Evolutionary conservation across 148 eudicot species (phyloP).

Genomic region (Talinum fruticosum): DNA sequence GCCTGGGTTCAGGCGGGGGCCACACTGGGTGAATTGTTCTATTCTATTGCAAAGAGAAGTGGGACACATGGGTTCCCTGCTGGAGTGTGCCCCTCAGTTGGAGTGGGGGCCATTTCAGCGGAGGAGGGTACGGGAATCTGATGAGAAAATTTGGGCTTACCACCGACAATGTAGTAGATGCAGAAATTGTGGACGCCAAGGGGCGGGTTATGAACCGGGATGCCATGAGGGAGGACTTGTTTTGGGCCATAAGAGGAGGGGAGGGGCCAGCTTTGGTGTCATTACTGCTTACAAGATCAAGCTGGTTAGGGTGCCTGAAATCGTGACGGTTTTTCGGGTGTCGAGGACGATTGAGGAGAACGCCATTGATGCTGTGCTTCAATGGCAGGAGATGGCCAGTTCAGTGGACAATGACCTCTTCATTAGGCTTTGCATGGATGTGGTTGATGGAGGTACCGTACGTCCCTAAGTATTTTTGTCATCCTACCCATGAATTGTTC

Average conservation of each 20-base stretch:
- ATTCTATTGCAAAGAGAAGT: neutral
- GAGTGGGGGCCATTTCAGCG: conserved; percentile 9
- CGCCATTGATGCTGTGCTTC: neutral
- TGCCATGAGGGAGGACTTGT: conserved; percentile 10
- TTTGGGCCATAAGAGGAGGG: conserved; percentile 9
- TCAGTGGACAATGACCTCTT: conserved; percentile 1
- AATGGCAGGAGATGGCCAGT: conserved; percentile 3
- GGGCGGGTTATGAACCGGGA: neutral
- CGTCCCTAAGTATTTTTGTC: too few relatives aligned
- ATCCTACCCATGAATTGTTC: too few relatives aligned
- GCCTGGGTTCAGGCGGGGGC: conserved; percentile 5
- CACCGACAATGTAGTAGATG: neutral
- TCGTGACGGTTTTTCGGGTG: neutral
- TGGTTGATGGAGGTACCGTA: neutral
- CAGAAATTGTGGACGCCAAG: conserved; percentile 1
- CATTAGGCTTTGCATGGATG: neutral
- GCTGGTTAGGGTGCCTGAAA: neutral
- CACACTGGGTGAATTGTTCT: conserved; percentile 1
- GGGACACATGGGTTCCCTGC: neutral
- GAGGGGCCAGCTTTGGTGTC: conserved; percentile 5
- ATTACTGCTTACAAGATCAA: conserved; percentile 3
- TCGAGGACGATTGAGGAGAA: neutral
- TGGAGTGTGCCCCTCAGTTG: conserved; percentile 11
- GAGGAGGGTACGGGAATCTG: conserved; percentile 10
- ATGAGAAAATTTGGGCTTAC: conserved; percentile 9